Evolutionary conservation across 2,329 filamentous ascomycete species (phyloP).

Genomic region (Penicillium sp.): DNA sequence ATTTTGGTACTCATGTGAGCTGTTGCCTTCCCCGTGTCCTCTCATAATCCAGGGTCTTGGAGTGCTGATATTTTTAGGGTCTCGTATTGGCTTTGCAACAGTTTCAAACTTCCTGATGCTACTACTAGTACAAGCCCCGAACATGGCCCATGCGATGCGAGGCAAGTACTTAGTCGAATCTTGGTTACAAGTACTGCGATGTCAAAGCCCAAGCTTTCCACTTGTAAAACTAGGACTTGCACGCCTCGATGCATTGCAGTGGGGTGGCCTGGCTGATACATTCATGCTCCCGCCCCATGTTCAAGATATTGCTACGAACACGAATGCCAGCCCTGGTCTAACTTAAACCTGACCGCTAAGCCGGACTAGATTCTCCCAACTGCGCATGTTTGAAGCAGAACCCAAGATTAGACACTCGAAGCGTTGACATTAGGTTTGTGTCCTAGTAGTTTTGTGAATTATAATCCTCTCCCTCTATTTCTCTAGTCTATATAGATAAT

Average conservation of each 20-base stretch:
- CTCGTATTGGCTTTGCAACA: slow-evolving; percentile 34
- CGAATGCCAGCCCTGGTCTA: neutral
- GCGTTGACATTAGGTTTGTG: too few species aligned
- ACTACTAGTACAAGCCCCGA: slow-evolving; percentile 33
- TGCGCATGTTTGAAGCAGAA: too few species aligned
- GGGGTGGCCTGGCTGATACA: slow-evolving; percentile 25
- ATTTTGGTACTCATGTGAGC: slow-evolving; percentile 37
- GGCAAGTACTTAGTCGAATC: slow-evolving; percentile 30
- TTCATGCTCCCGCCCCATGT: slow-evolving; percentile 30
- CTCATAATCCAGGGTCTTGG: neutral
- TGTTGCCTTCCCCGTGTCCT: neutral
- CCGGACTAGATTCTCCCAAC: too few species aligned
- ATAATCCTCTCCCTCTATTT: too few species aligned
- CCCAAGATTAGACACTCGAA: too few species aligned
- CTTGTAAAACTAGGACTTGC: slow-evolving; percentile 32
- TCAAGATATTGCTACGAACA: slow-evolving; percentile 9
- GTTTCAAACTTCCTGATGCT: slow-evolving; percentile 36
- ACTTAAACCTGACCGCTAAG: neutral
- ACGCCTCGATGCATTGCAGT: slow-evolving; percentile 32
- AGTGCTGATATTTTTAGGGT: slow-evolving; percentile 20
- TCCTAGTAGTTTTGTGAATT: too few species aligned
- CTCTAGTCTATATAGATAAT: too few species aligned
- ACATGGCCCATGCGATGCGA: slow-evolving; percentile 24
- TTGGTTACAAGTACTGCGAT: slow-evolving; percentile 30
- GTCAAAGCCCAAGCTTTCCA: slow-evolving; percentile 30